A percentile compares a stretch with the other conserved stretches of the same genome.
Evolutionary conservation across 2,329 filamentous ascomycete genomes (phyloP).

Genomic region (Stagonosporopsis chrysanthemi): DNA sequence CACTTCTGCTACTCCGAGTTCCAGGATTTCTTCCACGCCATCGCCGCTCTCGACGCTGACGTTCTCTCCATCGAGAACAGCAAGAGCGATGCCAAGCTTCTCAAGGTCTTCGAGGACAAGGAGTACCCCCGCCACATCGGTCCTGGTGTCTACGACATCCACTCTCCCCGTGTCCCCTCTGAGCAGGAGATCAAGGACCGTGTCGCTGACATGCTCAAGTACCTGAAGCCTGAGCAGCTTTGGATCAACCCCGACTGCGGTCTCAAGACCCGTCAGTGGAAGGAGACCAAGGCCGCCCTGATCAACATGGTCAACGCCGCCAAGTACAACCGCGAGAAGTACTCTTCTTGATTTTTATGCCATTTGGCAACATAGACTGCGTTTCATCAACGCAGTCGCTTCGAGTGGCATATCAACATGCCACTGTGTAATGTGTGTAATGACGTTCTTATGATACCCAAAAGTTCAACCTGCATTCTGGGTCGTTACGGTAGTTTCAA

Average conservation of each 20-base stretch:
- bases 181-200: constrained; percentile 99
- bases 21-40: constrained; percentile 99
- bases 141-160: constrained; percentile 99
- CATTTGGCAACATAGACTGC: constrained; percentile 33
- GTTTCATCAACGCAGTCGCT: constrained; percentile 45
- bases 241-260: constrained; percentile 99
- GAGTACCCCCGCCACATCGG: constrained; percentile 98
- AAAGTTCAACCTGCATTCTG: constrained; percentile 54
- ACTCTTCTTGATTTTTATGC: constrained; percentile 64
- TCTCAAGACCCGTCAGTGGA: constrained; percentile 98
- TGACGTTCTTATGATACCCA: constrained; percentile 52
- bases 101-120: constrained; percentile 97
- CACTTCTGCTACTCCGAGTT: constrained; percentile 99
- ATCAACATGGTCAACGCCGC: constrained; percentile 98
- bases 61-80: constrained; percentile 99
- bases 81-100: constrained; percentile 99
- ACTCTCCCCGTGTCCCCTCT: constrained; percentile 95
- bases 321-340: constrained; percentile 94
- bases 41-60: constrained; percentile 95
- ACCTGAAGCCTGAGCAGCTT: constrained; percentile 97
- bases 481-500: constrained; percentile 43
- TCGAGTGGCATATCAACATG: constrained; percentile 50
- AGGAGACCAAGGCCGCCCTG: constrained; percentile 96
- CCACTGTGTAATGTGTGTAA: constrained; percentile 51
- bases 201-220: constrained; percentile 94